Base-by-base conservation (phyloP, 2,329 filamentous ascomycete genomes). In the Rhinocladiella mackenziei region DNA sequence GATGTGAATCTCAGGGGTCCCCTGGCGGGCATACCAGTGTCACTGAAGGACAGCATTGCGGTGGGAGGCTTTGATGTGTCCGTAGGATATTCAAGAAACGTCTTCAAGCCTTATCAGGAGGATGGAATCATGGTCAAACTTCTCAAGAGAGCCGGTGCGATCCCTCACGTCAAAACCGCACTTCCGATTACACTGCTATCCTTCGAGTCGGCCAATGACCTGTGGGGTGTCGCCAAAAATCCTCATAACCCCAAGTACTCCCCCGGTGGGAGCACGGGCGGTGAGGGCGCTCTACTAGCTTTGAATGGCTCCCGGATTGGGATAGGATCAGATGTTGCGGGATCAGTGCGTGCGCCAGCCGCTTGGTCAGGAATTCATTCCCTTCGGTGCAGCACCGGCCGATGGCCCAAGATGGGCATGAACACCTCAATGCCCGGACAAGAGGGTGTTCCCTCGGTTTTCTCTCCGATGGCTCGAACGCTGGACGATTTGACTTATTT, bases 161-260 rank as follows among this genome's bases (percentile, higher is more conserved):
- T 96, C 2, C 89, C 89, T 0, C 95, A 94, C 61, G 87, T 89
- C 53, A 97, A 96, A 72, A 96, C 89, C 1, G 92, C 92, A 51
- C 64, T 94, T 2, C 91, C 89, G 4, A 84, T 91, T 44, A 94
- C 89, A 0, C 75, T 95, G 1, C 74, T 94, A 29, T 89, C 84
- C 45, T 94, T 94, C 58, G 89, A 94, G 65, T 89, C 84, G 11
- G 79, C 80, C 39, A 84, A 83, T 56, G 78, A 81, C 49, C 71
- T 96, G 14, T 97, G 89, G 87, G 89, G 91, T 6, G 77, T 81
- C 22, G 83, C 77, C 54, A 81, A 76, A 11, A 96, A 95, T 61
- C 89, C 89, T 0, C 87, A 94, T 65, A 89, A 88, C 60, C 66
- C 68, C n/a, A 79, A 77, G 28, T 95, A 94, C 69, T 89, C 86